Evolutionary conservation across 345 rosid genomes (phyloP).

Genomic region (Bruguiera gymnorhiza): DNA sequence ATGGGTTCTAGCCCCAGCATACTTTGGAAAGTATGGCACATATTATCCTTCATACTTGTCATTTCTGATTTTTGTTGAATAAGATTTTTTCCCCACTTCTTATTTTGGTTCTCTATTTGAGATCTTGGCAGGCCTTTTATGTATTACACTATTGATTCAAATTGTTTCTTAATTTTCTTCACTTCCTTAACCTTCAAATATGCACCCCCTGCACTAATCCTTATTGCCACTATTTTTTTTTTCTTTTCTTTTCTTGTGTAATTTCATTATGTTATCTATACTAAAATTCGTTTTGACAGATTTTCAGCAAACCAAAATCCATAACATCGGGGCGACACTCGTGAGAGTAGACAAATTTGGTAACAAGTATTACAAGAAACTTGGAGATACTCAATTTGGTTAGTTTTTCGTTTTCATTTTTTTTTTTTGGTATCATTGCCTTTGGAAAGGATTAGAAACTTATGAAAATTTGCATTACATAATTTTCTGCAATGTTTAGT

Average conservation of each 20-base stretch:
- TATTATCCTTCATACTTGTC: too few relatives aligned
- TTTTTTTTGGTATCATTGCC: neutral
- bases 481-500: neutral
- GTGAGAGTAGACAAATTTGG: conserved; percentile 89
- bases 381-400: conserved; percentile 68
- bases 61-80: neutral
- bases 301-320: conserved; percentile 81
- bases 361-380: conserved; percentile 85
- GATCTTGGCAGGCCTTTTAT: neutral
- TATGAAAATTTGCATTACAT: neutral
- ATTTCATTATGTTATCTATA: conserved; percentile 4
- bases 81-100: neutral
- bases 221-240: neutral
- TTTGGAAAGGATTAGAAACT: neutral
- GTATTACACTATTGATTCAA: neutral
- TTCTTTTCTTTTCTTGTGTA: neutral
- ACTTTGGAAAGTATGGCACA: too few relatives aligned
- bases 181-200: neutral
- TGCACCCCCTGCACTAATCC: neutral
- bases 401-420: conserved; percentile 19
- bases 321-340: conserved; percentile 16
- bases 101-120: neutral
- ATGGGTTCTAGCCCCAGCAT: too few relatives aligned
- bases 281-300: conserved; percentile 18
- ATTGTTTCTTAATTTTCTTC: neutral